These are phyloP conservation scores for Coccinonectria pachysandricola DNA, from an alignment of 2,329 filamentous ascomycete species.

Conservation along the genomic window DNA sequence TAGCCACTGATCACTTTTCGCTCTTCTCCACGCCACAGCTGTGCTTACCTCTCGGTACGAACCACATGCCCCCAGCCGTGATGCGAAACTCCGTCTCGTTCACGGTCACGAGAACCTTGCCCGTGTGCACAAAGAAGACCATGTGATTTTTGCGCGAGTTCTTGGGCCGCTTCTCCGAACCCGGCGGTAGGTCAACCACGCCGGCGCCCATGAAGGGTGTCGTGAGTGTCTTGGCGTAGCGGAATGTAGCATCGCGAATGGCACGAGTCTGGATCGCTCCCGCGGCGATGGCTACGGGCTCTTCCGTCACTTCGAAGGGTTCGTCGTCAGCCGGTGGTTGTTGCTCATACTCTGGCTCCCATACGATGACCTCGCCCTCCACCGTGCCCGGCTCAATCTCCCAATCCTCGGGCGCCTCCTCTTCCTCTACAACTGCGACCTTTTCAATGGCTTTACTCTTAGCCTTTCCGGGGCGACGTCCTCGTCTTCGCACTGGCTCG, in stretches of 20 bases:
- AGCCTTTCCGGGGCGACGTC: constrained; percentile 18
- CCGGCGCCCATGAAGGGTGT: constrained; percentile 82
- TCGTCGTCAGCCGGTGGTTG: constrained; percentile 45
- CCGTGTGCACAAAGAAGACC: constrained; percentile 83
- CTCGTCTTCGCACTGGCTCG: constrained; percentile 22
- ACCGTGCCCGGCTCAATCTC: constrained; percentile 57
- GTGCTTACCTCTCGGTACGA: constrained; percentile 81
- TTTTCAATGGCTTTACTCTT: constrained; percentile 21
- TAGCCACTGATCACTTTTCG: constrained; percentile 3
- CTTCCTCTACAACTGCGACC: constrained; percentile 34
- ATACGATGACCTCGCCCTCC: constrained; percentile 52
- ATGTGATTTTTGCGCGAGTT: constrained; percentile 95
- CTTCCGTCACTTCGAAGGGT: constrained; percentile 40
- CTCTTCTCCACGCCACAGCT: background rate
- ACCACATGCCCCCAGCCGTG: constrained; percentile 80
- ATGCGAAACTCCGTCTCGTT: constrained; percentile 71
- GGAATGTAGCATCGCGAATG: constrained; percentile 61
- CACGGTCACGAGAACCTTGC: constrained; percentile 71
- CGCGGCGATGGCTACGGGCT: constrained; percentile 47
- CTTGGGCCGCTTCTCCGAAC: constrained; percentile 77
- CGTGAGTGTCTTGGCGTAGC: constrained; percentile 79
- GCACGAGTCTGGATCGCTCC: constrained; percentile 46
- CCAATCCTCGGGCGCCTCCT: constrained; percentile 56
- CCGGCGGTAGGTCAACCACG: constrained; percentile 77
- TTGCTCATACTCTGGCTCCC: constrained; percentile 47